Percentiles rank a stretch among this genome's conserved stretches.
phyloP scores from a whole-genome alignment of 495 filamentous ascomycete species.

The Penicillium daleae region DNA sequence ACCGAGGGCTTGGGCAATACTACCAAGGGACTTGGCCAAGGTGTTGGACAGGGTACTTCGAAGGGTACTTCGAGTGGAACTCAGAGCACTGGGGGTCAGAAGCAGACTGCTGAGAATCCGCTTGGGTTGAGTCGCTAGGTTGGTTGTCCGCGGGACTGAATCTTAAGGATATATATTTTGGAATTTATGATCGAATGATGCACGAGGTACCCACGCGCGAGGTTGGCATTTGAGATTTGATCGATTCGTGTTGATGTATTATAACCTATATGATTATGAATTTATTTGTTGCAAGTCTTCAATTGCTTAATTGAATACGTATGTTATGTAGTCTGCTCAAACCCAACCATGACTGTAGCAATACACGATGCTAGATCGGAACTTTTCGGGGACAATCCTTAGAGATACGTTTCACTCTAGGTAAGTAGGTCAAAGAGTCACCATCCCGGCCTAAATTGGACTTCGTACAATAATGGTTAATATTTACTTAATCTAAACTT shows the following conservation, averaged over 20 bases:
- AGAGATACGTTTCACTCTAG: no score
- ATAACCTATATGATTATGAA: neutral
- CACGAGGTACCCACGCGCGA: neutral
- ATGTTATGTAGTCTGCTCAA: no score
- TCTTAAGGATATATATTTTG: neutral
- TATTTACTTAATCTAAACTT: no score
- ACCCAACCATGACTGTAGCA: no score
- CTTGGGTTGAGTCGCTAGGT: constrained; percentile 23
- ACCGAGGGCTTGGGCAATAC: constrained; percentile 41
- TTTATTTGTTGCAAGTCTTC: neutral
- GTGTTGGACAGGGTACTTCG: constrained; percentile 19
- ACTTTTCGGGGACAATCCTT: no score
- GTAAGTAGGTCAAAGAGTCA: no score
- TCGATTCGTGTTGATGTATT: neutral
- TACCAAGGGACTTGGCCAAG: constrained; percentile 31
- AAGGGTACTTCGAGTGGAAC: constrained; percentile 15
- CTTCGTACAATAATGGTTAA: no score
- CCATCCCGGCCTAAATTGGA: no score
- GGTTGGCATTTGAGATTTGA: neutral
- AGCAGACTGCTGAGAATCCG: constrained; percentile 33
- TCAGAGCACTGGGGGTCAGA: constrained; percentile 25
- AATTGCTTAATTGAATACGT: no score
- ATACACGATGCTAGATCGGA: no score
- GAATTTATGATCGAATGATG: neutral
- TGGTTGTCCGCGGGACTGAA: neutral